phyloP scores from a whole-genome alignment of 768 basidiomycete species.

The Lactifluus hygrophoroides region DNA sequence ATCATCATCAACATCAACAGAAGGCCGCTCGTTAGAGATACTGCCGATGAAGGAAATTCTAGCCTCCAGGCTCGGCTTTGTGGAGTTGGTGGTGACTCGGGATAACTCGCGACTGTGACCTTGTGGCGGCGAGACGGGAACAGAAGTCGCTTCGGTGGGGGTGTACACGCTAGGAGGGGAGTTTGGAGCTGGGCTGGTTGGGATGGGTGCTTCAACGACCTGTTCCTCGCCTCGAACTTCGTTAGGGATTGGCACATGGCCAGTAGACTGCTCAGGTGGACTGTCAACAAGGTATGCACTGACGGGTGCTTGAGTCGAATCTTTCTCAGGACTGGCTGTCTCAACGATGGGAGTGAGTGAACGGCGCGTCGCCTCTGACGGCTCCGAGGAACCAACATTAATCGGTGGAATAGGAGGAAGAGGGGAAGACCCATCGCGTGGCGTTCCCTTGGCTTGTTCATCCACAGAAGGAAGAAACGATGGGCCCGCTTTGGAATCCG shows the following conservation, averaged over 20 bases:
- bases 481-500: not conserved
- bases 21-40: not conserved
- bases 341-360: constrained; percentile 56
- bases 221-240: not conserved
- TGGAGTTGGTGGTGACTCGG: not conserved
- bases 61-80: not conserved
- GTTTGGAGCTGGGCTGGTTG: not conserved
- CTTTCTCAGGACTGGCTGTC: constrained; percentile 26
- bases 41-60: not conserved
- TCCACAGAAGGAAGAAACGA: constrained; percentile 8
- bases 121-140: not conserved
- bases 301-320: not conserved
- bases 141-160: not conserved
- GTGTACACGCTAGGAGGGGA: constrained; percentile 8
- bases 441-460: not conserved
- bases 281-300: not conserved
- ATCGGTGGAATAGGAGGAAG: constrained; percentile 53
- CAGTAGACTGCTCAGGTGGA: not conserved
- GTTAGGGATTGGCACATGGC: not conserved
- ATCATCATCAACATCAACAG: not conserved
- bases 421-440: constrained; percentile 3
- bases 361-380: constrained; percentile 1
- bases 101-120: not conserved
- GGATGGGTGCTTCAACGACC: not conserved
- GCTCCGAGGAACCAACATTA: constrained; percentile 33